Percentiles rank a stretch among this genome's conserved stretches.
Conservation (phyloP, 192 early-diverging fungal species). For the Umbelopsis vinacea region DNA sequence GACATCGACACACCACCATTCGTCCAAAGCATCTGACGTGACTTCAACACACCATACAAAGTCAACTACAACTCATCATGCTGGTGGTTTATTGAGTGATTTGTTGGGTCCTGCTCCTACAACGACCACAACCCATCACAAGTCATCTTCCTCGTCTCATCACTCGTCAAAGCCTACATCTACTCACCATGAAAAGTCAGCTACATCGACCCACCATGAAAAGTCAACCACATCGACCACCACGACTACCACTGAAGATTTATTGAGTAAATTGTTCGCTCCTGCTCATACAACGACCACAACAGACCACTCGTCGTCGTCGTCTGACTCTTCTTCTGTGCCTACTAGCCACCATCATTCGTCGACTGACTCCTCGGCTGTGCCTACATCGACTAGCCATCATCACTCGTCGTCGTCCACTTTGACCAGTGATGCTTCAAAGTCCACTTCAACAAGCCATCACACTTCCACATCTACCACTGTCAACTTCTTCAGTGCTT, state of each 20-base stretch:
- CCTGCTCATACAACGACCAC: neutral
- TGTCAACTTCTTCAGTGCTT: neutral
- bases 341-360: neutral
- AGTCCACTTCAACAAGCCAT: neutral
- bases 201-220: neutral
- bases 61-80: neutral
- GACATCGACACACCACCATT: too few relatives aligned
- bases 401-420: neutral
- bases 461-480: neutral
- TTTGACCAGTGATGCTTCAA: too few relatives aligned
- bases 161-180: neutral
- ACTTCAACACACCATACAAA: neutral
- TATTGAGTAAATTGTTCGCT: neutral
- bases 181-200: neutral
- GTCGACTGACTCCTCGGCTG: neutral
- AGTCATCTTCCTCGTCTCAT: neutral
- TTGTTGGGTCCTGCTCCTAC: neutral
- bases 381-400: neutral
- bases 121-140: neutral
- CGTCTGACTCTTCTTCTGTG: neutral
- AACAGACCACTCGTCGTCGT: too few relatives aligned
- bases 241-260: neutral
- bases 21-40: too few relatives aligned
- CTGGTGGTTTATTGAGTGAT: slow-evolving; percentile 5
- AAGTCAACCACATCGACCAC: neutral